Base-by-base conservation (phyloP, 2,329 filamentous ascomycete genomes). In the Chaetomium sp. region DNA sequence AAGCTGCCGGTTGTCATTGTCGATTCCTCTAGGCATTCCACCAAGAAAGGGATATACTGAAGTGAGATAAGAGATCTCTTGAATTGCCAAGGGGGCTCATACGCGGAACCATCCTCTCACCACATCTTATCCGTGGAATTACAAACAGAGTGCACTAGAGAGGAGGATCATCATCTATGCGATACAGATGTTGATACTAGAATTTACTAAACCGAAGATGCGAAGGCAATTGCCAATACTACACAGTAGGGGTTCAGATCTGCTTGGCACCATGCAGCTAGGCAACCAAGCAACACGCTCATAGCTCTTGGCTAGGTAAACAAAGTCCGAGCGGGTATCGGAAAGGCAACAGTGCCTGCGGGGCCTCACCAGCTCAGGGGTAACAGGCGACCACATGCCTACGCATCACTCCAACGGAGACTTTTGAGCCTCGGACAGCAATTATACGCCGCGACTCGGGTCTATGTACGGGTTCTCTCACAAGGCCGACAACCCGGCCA, bases 51-150 rank as follows among this genome's bases (percentile, higher is more conserved):
- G 13, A 73, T 73, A 60, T 74, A 75, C 63, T 45, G 65, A 25
- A 69, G 67, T 65, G 73, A 74, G 61, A 71, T 75, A 29, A 25
- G 60, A 21, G 74, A 74, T 57, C 69, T 74, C 33, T 55, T 72
- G 12, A 67, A 49, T 9, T 72, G 70, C 63, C 71, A 74, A 51
- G 68, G 68, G 27, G 72, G 70, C 55, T 68, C 69, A n/a, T 45
- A 16, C 38, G 16, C 38, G 16, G 38, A 19, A 12, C 38, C 38
- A 19, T 45, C 7, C 16, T 45, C 3, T 73, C 72, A 23, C 64
- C 60, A 3, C 61, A 74, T 55, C n/a, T 73, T 12, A 56, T 73
- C 27, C 70, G 47, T 45, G n/a, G n/a, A n/a, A n/a, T n/a, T n/a
- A n/a, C n/a, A n/a, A n/a, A n/a, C n/a, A n/a, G n/a, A n/a, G n/a